Evolutionary conservation across 208 protist genomes (phyloP).

Genomic region (Crithidia acanthocephali): DNA sequence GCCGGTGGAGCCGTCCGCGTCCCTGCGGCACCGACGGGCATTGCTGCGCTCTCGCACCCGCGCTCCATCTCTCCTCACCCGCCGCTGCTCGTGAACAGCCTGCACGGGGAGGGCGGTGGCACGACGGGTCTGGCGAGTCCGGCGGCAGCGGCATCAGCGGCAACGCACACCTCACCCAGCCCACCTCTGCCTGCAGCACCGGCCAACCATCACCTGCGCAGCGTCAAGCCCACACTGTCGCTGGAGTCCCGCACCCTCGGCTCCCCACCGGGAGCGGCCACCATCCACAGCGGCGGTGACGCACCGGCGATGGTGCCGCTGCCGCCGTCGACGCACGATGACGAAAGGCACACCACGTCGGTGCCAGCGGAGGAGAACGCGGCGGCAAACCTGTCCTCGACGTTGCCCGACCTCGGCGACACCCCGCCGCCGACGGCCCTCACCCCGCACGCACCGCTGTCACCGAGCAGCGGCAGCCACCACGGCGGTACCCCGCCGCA

Average conservation of each 20-base stretch:
- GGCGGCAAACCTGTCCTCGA: slow-evolving; percentile 19
- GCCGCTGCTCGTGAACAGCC: background rate
- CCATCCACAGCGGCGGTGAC: background rate
- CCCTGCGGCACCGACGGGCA: background rate
- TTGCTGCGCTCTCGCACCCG: background rate
- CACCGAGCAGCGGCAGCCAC: background rate
- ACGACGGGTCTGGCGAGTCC: background rate
- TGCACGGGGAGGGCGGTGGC: background rate
- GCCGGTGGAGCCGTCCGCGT: background rate
- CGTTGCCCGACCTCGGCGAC: slow-evolving; percentile 29
- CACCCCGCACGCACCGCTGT: background rate
- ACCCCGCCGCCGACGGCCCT: slow-evolving; percentile 9
- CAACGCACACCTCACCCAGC: background rate
- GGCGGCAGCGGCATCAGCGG: background rate
- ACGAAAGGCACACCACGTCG: background rate
- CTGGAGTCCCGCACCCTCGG: background rate
- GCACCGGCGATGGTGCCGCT: background rate
- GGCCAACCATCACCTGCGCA: slow-evolving; percentile 17
- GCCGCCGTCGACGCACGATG: slow-evolving; percentile 4
- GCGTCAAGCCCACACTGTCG: background rate
- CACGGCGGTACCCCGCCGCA: background rate
- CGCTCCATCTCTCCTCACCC: slow-evolving; percentile 10
- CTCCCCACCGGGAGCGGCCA: background rate
- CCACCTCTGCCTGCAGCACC: slow-evolving; percentile 28
- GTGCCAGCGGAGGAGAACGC: background rate